These are phyloP conservation scores for Euphorbia lathyris DNA, from an alignment of 345 rosid species.

Conservation along the genomic window DNA sequence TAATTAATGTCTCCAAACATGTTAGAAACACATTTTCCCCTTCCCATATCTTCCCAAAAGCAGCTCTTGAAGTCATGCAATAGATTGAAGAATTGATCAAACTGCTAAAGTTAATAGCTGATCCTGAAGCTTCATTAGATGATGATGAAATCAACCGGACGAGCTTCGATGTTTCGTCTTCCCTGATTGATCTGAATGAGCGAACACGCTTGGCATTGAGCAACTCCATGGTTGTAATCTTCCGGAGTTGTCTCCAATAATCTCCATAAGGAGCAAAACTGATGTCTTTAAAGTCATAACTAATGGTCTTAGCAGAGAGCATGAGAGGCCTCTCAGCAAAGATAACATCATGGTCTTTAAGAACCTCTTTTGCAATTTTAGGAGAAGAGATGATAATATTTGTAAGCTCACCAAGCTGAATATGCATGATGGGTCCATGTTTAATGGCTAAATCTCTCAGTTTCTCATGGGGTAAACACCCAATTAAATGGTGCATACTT, in stretches of 20 bases:
- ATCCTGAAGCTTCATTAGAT: not conserved
- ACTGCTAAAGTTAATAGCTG: not conserved
- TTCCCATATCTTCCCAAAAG: not conserved
- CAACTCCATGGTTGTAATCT: not conserved
- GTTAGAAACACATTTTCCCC: not conserved
- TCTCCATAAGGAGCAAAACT: conserved; percentile 6
- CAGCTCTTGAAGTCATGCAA: not conserved
- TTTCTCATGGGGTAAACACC: too few species aligned
- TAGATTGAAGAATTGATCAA: not conserved
- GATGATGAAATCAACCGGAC: not conserved
- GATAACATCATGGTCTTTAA: conserved; percentile 1
- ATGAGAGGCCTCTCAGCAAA: not conserved
- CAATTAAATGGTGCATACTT: too few species aligned
- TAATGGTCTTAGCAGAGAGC: not conserved
- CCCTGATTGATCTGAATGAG: conserved; percentile 12
- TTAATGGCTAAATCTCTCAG: too few species aligned
- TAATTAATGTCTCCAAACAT: not conserved
- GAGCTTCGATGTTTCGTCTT: not conserved
- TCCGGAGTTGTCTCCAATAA: conserved; percentile 9
- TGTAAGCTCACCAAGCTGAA: too few species aligned
- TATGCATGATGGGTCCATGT: too few species aligned
- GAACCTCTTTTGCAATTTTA: not conserved
- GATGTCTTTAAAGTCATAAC: not conserved
- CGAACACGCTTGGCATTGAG: not conserved
- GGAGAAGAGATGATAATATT: too few species aligned